These are phyloP conservation scores for Aethionema arabicum DNA, from an alignment of 345 rosid genomes.

Conservation along the genomic window DNA sequence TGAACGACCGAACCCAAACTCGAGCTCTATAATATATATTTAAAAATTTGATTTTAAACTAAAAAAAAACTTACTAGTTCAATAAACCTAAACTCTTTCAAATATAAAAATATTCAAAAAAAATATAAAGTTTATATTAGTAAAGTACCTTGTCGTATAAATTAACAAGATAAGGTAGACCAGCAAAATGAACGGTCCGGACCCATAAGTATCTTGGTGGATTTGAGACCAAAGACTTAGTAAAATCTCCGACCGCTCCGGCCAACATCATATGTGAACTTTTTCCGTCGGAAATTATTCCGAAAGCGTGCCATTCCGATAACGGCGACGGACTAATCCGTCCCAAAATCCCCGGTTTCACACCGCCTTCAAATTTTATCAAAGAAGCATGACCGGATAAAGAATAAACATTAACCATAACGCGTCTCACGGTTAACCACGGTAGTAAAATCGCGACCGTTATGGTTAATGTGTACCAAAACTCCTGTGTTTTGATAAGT, in stretches of 20 bases:
- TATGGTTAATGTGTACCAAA: constrained; percentile 70
- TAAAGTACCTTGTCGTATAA: constrained; percentile 58
- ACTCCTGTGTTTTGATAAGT: constrained; percentile 55
- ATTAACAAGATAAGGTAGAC: constrained; percentile 72
- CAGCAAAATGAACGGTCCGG: constrained; percentile 70
- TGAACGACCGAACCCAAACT: too few relatives aligned
- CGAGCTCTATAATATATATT: too few relatives aligned
- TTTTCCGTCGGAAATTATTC: constrained; percentile 75
- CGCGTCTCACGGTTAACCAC: constrained; percentile 73
- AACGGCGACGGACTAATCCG: constrained; percentile 91
- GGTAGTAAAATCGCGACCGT: constrained; percentile 59
- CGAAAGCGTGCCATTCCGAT: constrained; percentile 94
- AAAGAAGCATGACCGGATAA: constrained; percentile 79
- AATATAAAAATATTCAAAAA: too few relatives aligned
- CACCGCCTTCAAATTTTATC: constrained; percentile 67
- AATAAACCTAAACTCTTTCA: too few relatives aligned
- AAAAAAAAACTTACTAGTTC: too few relatives aligned
- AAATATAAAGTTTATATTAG: too few relatives aligned
- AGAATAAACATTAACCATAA: constrained; percentile 49
- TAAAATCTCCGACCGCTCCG: constrained; percentile 88
- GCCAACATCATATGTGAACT: constrained; percentile 84
- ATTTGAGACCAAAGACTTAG: constrained; percentile 56
- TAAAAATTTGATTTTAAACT: too few relatives aligned
- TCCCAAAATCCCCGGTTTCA: constrained; percentile 70
- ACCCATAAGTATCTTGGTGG: constrained; percentile 85